Conservation (phyloP, 257 asterid genomes). For the Forsythia viridissima region DNA sequence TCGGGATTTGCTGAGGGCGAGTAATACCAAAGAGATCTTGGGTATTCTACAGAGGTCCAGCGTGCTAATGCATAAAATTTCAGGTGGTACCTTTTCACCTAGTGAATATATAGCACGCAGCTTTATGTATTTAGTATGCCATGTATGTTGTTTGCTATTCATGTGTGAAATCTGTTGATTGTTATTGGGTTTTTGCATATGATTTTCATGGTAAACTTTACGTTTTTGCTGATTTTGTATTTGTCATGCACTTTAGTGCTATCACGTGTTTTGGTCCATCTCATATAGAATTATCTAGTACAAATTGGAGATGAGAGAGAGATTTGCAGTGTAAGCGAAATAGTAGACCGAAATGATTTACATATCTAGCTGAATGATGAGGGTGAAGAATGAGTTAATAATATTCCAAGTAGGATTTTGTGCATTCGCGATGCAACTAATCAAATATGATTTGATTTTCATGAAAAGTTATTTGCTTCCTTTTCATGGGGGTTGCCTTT, state of each 20-base stretch:
- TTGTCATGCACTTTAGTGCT: neutral
- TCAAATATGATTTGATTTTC: neutral
- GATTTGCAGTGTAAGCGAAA: neutral
- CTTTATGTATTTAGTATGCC: neutral
- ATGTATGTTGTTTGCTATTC: neutral
- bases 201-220: neutral
- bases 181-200: neutral
- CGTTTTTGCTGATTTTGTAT: conserved; percentile 6
- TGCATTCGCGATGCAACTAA: neutral
- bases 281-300: conserved; percentile 13
- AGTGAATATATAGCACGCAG: conserved; percentile 7
- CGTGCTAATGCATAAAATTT: conserved; percentile 51
- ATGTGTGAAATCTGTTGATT: conserved; percentile 1
- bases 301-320: neutral
- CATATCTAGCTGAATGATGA: neutral
- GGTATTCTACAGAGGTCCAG: conserved; percentile 54
- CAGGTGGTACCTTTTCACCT: conserved; percentile 50
- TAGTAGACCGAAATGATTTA: conserved; percentile 2
- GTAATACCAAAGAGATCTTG: conserved; percentile 60
- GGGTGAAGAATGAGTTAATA: neutral
- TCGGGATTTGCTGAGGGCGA: conserved; percentile 57
- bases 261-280: neutral
- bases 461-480: neutral
- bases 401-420: neutral
- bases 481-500: neutral